These are phyloP conservation scores for Nasturtium officinale DNA, from an alignment of 345 rosid genomes.

Conservation along the genomic window DNA sequence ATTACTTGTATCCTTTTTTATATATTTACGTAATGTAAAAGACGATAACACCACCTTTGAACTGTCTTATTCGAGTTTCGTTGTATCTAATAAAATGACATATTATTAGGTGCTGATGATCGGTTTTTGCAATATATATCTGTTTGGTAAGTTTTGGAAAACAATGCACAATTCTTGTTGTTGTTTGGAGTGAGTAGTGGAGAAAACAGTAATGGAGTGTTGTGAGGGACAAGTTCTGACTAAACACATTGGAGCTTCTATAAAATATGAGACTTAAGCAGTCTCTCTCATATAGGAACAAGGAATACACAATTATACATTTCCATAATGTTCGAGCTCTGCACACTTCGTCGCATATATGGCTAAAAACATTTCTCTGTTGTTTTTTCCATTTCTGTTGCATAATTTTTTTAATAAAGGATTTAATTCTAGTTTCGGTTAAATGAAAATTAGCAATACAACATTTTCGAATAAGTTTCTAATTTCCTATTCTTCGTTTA, in stretches of 20 bases:
- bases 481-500: not conserved
- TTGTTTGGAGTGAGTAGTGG: not conserved
- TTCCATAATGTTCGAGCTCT: not conserved
- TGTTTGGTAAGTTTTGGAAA: constrained; percentile 7
- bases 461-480: not conserved
- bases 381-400: not conserved
- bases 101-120: not conserved
- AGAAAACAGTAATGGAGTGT: constrained; percentile 8
- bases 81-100: constrained; percentile 37
- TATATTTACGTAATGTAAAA: constrained; percentile 37
- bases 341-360: not conserved
- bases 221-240: constrained; percentile 31
- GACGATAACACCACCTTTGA: constrained; percentile 17
- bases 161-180: not conserved
- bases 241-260: not conserved
- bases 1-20: constrained; percentile 32
- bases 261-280: constrained; percentile 2
- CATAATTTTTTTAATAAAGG: not conserved
- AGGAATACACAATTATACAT: not conserved
- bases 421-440: not conserved
- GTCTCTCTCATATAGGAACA: not conserved
- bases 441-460: not conserved
- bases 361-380: not conserved
- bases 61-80: constrained; percentile 13
- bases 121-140: not conserved